Conservation (phyloP, 768 basidiomycete species). For the Roridomyces roridus region DNA sequence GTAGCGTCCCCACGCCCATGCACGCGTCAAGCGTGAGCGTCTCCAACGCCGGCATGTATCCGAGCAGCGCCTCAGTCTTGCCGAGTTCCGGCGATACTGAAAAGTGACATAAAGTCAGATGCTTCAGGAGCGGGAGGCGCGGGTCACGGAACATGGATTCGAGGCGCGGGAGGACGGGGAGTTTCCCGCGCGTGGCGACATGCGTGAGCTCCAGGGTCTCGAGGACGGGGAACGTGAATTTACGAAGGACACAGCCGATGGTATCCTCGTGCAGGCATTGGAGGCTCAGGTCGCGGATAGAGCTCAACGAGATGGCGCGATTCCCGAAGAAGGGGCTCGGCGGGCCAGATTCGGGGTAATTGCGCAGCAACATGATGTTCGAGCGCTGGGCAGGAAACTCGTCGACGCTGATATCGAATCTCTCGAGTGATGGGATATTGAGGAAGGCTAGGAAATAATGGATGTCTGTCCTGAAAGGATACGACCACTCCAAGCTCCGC, state of each 20-base stretch:
- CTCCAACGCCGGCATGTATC: slow-evolving; percentile 57
- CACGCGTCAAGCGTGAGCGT: slow-evolving; percentile 56
- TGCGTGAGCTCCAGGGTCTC: slow-evolving; percentile 52
- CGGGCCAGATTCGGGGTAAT: slow-evolving; percentile 21
- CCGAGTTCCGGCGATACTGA: slow-evolving; percentile 45
- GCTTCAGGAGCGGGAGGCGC: slow-evolving; percentile 54
- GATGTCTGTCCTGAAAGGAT: slow-evolving; percentile 47
- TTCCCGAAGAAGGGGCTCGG: slow-evolving; percentile 27
- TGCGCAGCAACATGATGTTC: slow-evolving; percentile 18
- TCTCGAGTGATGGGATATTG: slow-evolving; percentile 45
- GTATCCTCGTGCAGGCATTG: slow-evolving; percentile 48
- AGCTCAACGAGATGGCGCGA: slow-evolving; percentile 35
- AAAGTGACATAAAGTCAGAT: slow-evolving; percentile 57
- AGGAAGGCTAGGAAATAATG: slow-evolving; percentile 51
- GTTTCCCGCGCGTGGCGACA: slow-evolving; percentile 28
- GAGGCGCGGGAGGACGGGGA: slow-evolving; percentile 50
- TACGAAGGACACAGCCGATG: slow-evolving; percentile 44
- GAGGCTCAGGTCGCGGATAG: slow-evolving; percentile 49
- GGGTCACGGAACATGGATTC: slow-evolving; percentile 64
- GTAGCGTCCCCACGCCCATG: slow-evolving; percentile 44
- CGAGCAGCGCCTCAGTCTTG: slow-evolving; percentile 47
- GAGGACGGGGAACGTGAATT: slow-evolving; percentile 51
- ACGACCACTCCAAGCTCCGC: slow-evolving; percentile 54
- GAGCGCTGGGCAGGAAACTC: slow-evolving; percentile 23
- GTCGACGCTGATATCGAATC: slow-evolving; percentile 51